A percentile compares a stretch with the other conserved stretches of the same genome.
These are phyloP conservation scores for Atkinsonella hypoxylon DNA, from an alignment of 2,329 filamentous ascomycete genomes.

Conservation along the genomic window DNA sequence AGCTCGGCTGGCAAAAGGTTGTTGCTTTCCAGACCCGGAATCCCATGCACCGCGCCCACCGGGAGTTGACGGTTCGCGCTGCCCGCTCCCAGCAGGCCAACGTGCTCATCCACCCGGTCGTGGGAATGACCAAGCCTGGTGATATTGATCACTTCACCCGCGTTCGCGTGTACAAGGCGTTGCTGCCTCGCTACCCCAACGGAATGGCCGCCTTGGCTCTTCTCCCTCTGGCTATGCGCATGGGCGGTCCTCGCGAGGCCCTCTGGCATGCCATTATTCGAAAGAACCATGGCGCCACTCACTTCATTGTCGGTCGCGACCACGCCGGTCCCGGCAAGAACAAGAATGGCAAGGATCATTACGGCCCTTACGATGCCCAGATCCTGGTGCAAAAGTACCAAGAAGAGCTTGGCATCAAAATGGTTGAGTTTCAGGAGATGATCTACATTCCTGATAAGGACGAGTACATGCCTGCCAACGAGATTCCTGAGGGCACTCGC, in stretches of 20 bases:
- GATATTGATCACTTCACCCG: slow-evolving; percentile 99
- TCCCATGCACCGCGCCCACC: slow-evolving; percentile 97
- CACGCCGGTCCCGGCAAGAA: slow-evolving; percentile 98
- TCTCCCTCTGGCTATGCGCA: slow-evolving; percentile 92
- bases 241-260: slow-evolving; percentile 95
- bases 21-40: slow-evolving; percentile 99
- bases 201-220: slow-evolving; percentile 97
- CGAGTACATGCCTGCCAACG: slow-evolving; percentile 88
- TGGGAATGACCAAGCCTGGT: slow-evolving; percentile 95
- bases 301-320: slow-evolving; percentile 98
- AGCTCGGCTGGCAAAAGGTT: slow-evolving; percentile 95
- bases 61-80: slow-evolving; percentile 93
- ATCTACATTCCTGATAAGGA: slow-evolving; percentile 96
- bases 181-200: slow-evolving; percentile 93
- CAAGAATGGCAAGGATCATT: slow-evolving; percentile 92
- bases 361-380: slow-evolving; percentile 96
- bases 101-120: slow-evolving; percentile 96
- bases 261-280: slow-evolving; percentile 99
- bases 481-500: slow-evolving; percentile 72
- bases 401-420: slow-evolving; percentile 93
- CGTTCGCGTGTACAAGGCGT: slow-evolving; percentile 95
- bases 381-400: slow-evolving; percentile 92
- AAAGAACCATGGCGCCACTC: slow-evolving; percentile 97
- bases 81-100: slow-evolving; percentile 94
- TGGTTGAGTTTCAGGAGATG: slow-evolving; percentile 99